phyloP scores from a whole-genome alignment of 192 early-diverging fungal species.

The Dimargaris cristalligena region DNA sequence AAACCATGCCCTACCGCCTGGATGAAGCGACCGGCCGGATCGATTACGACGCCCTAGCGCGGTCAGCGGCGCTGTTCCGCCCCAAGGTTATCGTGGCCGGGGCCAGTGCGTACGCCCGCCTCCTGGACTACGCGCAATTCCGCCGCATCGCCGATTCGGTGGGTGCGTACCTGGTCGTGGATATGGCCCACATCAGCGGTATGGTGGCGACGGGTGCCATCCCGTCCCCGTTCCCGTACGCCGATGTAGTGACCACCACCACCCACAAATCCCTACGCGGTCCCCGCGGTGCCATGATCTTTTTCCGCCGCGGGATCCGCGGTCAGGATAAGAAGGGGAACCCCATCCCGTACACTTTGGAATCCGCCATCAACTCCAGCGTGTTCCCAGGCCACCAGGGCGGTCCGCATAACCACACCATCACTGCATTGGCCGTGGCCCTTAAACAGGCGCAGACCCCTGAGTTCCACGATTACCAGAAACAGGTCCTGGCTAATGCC shows the following conservation, averaged over 20 bases:
- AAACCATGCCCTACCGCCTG: conserved; percentile 88
- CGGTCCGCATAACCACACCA: conserved; percentile 99
- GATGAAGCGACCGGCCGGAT: conserved; percentile 79
- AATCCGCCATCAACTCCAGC: conserved; percentile 83
- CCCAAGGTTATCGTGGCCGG: conserved; percentile 96
- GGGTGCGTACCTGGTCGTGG: conserved; percentile 84
- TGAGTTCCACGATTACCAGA: conserved; percentile 81
- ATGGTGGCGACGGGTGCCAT: conserved; percentile 77
- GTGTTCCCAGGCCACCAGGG: conserved; percentile 99
- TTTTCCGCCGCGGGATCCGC: conserved; percentile 89
- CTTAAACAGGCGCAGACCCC: conserved; percentile 75
- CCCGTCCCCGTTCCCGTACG: conserved; percentile 75
- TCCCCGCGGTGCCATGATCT: conserved; percentile 97
- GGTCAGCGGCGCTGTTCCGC: conserved; percentile 64
- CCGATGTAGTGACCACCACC: conserved; percentile 97
- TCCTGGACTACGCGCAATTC: conserved; percentile 75
- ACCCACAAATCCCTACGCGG: conserved; percentile 98
- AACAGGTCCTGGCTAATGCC: conserved; percentile 78
- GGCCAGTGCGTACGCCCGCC: conserved; percentile 85
- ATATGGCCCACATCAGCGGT: conserved; percentile 94
- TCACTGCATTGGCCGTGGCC: conserved; percentile 86
- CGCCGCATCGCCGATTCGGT: conserved; percentile 63
- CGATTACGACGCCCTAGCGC: conserved; percentile 80
- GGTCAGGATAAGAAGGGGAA: conserved; percentile 80
- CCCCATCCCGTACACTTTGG: conserved; percentile 76